Percentiles rank a stretch among this genome's conserved stretches.
Conservation (phyloP, 352 stramenopile species). For the Globisporangium irregulare region DNA sequence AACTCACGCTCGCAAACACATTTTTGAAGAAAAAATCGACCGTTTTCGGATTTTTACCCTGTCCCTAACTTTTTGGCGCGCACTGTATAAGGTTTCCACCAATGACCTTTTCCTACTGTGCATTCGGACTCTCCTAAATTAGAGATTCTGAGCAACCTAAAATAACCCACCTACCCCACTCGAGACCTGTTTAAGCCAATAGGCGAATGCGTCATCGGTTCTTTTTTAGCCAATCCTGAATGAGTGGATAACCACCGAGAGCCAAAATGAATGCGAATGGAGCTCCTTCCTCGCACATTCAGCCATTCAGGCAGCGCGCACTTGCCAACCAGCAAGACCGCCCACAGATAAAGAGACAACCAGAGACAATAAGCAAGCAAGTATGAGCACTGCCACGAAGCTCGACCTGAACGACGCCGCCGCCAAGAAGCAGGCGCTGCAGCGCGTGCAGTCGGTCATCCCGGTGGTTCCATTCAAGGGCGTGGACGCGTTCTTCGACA, state of each 20-base stretch:
- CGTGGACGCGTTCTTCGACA: conserved; percentile 96
- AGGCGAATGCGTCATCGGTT: background rate
- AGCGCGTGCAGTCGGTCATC: conserved; percentile 84
- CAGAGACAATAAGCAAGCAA: conserved; percentile 13
- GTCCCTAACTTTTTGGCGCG: no score
- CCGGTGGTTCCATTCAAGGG: conserved; percentile 97
- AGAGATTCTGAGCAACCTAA: no score
- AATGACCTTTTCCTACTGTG: no score
- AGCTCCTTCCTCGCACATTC: background rate
- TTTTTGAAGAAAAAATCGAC: no score
- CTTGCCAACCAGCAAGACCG: conserved; percentile 1
- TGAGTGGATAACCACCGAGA: background rate
- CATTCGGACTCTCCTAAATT: no score
- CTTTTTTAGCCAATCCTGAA: background rate
- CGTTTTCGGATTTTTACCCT: no score
- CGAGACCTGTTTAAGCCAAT: background rate
- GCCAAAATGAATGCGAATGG: background rate
- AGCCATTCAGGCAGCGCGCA: conserved; percentile 7
- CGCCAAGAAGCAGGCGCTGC: conserved; percentile 46
- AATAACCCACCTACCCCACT: no score
- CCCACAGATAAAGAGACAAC: background rate
- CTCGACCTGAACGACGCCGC: conserved; percentile 47
- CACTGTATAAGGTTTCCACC: no score
- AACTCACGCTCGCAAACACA: no score
- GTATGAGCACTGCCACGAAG: conserved; percentile 27